A percentile compares a stretch with the other conserved stretches of the same genome.
Evolutionary conservation across 495 filamentous ascomycete genomes (phyloP).

Genomic region (Viridothelium virens): DNA sequence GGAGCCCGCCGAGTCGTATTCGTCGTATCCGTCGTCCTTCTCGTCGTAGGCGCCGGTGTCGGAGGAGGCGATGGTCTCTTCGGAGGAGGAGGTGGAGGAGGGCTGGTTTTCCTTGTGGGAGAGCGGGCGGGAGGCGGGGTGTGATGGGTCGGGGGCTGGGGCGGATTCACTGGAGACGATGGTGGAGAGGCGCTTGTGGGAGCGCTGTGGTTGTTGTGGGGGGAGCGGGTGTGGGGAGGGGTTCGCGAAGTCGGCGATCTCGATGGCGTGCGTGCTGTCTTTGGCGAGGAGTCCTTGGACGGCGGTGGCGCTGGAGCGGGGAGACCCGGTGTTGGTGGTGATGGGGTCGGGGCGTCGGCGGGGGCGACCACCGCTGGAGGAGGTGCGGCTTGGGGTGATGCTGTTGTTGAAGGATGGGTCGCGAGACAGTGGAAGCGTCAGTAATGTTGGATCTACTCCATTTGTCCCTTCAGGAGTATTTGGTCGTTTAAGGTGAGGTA

Average conservation of each 20-base stretch:
- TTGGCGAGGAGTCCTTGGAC: not conserved
- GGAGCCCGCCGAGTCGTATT: no score
- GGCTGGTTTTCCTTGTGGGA: conserved; percentile 3
- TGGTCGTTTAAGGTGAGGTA: conserved; percentile 36
- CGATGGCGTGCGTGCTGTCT: conserved; percentile 11
- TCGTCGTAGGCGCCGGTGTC: not conserved
- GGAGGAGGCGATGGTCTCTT: not conserved
- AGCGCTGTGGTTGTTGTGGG: conserved; percentile 15
- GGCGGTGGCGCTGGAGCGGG: conserved; percentile 5
- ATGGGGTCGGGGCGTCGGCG: conserved; percentile 14
- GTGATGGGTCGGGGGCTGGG: not conserved
- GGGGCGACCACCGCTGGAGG: conserved; percentile 11
- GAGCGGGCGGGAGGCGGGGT: not conserved
- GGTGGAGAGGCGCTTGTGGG: conserved; percentile 21
- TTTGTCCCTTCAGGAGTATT: conserved; percentile 30
- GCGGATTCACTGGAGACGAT: conserved; percentile 24
- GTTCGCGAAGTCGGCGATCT: conserved; percentile 14
- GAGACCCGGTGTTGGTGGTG: not conserved
- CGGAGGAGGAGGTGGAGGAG: not conserved
- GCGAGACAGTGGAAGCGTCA: conserved; percentile 24
- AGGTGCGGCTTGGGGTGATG: conserved; percentile 9
- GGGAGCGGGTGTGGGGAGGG: not conserved
- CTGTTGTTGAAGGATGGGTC: conserved; percentile 23
- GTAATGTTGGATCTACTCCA: conserved; percentile 32
- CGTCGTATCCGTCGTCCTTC: not conserved